Conservation (phyloP, 306 rosid genomes). For the Coriaria nepalensis region DNA sequence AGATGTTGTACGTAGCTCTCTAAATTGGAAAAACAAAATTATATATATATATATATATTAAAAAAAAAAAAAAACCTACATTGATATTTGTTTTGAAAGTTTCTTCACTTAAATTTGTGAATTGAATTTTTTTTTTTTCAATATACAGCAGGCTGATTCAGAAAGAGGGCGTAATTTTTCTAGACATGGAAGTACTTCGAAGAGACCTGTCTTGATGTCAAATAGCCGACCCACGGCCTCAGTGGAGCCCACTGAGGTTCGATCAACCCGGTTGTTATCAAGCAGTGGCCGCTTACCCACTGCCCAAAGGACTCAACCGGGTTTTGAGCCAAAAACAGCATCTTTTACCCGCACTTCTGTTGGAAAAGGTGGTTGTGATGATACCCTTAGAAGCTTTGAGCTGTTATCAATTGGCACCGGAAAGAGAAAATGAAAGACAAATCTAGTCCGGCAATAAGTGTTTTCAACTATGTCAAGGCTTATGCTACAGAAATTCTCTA, state of each 20-base stretch:
- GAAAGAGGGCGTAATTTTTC: constrained; percentile 69
- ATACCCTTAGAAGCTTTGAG: constrained; percentile 77
- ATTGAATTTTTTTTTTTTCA: constrained; percentile 1
- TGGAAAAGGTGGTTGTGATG: constrained; percentile 62
- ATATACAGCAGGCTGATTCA: constrained; percentile 57
- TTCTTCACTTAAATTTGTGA: neutral
- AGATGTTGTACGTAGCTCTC: constrained; percentile 48
- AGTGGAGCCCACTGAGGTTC: constrained; percentile 67
- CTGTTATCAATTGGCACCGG: constrained; percentile 83
- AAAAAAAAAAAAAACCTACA: too few relatives aligned
- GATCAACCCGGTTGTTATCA: constrained; percentile 57
- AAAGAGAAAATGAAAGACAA: constrained; percentile 62
- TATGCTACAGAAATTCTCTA: neutral
- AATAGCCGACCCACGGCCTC: constrained; percentile 88
- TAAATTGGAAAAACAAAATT: neutral
- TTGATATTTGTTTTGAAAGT: neutral
- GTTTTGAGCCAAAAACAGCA: constrained; percentile 58
- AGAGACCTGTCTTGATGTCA: constrained; percentile 46
- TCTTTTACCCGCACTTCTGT: constrained; percentile 42
- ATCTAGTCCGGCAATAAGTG: constrained; percentile 13
- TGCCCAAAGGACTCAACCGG: constrained; percentile 71
- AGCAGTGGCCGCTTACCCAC: constrained; percentile 78
- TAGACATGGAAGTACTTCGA: constrained; percentile 66
- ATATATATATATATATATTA: neutral
- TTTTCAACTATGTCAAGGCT: constrained; percentile 7